These are phyloP conservation scores for Zarea fungicola DNA, from an alignment of 2,329 filamentous ascomycete genomes.

Conservation along the genomic window DNA sequence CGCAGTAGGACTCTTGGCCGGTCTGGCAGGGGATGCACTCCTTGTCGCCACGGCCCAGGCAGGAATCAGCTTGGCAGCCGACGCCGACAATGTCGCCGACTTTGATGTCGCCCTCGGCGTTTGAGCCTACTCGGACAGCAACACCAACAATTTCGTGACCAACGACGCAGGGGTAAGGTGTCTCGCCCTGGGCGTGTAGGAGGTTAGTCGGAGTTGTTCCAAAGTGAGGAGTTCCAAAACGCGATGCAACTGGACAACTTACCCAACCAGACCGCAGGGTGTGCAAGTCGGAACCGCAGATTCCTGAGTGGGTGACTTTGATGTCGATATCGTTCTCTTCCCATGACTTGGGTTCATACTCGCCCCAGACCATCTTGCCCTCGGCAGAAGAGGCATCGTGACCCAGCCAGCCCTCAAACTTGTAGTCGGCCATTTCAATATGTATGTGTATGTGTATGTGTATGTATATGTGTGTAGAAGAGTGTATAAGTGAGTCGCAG, in stretches of 20 bases:
- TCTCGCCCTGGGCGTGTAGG: slow-evolving; percentile 17
- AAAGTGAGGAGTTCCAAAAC: slow-evolving; percentile 28
- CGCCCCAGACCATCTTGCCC: slow-evolving; percentile 50
- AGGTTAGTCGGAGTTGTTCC: too few relatives aligned
- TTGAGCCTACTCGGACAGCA: slow-evolving; percentile 47
- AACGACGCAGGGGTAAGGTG: slow-evolving; percentile 43
- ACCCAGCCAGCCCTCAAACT: slow-evolving; percentile 50
- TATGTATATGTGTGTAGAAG: neutral
- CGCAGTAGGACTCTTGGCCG: slow-evolving; percentile 40
- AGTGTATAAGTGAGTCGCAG: neutral
- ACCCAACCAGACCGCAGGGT: slow-evolving; percentile 51
- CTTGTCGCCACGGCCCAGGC: slow-evolving; percentile 33
- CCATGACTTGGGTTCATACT: slow-evolving; percentile 60
- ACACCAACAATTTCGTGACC: slow-evolving; percentile 63
- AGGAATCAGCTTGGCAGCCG: slow-evolving; percentile 55
- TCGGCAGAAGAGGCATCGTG: slow-evolving; percentile 34
- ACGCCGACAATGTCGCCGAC: slow-evolving; percentile 60
- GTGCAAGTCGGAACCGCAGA: slow-evolving; percentile 60
- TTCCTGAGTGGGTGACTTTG: slow-evolving; percentile 59
- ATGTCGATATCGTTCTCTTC: slow-evolving; percentile 63
- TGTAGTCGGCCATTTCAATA: slow-evolving; percentile 32
- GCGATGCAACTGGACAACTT: slow-evolving; percentile 25
- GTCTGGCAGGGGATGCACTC: slow-evolving; percentile 36
- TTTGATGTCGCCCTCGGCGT: slow-evolving; percentile 42
- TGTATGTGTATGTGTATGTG: neutral